These are phyloP conservation scores for Geoglossum cookeanum DNA, from an alignment of 2,329 filamentous ascomycete genomes.

Conservation along the genomic window DNA sequence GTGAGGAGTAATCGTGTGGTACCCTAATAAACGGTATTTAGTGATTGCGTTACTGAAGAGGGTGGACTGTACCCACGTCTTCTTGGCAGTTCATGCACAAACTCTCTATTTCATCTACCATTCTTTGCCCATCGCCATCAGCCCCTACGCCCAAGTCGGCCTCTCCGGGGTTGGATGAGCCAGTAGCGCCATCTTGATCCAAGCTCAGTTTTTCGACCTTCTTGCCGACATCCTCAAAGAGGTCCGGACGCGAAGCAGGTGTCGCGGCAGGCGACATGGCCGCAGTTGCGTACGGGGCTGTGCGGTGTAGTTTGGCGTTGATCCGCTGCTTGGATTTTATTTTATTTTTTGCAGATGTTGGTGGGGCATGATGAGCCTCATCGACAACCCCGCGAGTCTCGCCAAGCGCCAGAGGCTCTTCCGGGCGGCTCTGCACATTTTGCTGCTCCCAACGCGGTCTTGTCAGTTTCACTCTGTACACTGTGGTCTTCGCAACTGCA, in stretches of 20 bases:
- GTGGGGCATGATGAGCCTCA: neutral
- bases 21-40: conserved; percentile 34
- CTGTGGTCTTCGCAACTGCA: no score
- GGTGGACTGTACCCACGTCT: neutral
- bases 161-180: neutral
- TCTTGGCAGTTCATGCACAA: conserved; percentile 75
- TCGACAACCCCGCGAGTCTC: no score
- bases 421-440: no score
- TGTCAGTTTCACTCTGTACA: no score
- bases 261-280: neutral
- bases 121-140: conserved; percentile 25
- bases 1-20: conserved; percentile 74
- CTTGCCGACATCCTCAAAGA: conserved; percentile 43
- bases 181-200: conserved; percentile 10
- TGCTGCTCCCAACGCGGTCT: no score
- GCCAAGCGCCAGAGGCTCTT: no score
- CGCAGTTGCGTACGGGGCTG: neutral
- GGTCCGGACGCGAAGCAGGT: neutral
- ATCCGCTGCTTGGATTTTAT: no score
- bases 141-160: conserved; percentile 20
- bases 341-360: neutral
- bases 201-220: conserved; percentile 33
- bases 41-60: neutral
- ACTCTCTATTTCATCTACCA: conserved; percentile 52
- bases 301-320: neutral